Evolutionary conservation across 2,329 filamentous ascomycete genomes (phyloP).

Genomic region (Aspergillus neoniger): DNA sequence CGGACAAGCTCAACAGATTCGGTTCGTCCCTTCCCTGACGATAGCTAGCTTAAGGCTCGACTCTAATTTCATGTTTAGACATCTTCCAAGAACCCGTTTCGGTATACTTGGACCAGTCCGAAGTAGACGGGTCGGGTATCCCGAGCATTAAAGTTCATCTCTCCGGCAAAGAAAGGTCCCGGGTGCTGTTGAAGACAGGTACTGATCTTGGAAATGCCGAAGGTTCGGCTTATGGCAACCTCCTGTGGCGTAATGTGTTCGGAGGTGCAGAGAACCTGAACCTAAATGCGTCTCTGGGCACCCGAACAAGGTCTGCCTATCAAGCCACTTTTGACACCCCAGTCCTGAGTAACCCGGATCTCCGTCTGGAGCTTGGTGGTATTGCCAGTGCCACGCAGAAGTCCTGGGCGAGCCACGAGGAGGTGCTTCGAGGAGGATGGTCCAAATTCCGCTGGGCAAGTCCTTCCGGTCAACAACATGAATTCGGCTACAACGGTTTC

Average conservation of each 20-base stretch:
- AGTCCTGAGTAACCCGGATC: slow-evolving; percentile 78
- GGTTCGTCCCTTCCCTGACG: slow-evolving; percentile 56
- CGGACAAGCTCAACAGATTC: slow-evolving; percentile 75
- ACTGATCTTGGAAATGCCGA: slow-evolving; percentile 93
- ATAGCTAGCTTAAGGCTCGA: neutral
- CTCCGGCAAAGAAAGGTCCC: slow-evolving; percentile 74
- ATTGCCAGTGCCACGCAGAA: slow-evolving; percentile 84
- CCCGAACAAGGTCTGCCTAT: slow-evolving; percentile 87
- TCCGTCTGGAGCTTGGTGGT: slow-evolving; percentile 75
- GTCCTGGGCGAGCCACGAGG: slow-evolving; percentile 91
- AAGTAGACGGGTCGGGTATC: slow-evolving; percentile 61
- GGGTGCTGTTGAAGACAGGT: slow-evolving; percentile 86
- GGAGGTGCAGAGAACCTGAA: slow-evolving; percentile 90
- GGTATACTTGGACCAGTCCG: slow-evolving; percentile 78
- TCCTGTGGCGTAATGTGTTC: slow-evolving; percentile 87
- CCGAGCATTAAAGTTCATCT: slow-evolving; percentile 82
- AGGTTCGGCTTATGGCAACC: slow-evolving; percentile 87
- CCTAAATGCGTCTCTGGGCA: slow-evolving; percentile 83
- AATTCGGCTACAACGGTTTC: slow-evolving; percentile 74
- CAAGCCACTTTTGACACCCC: slow-evolving; percentile 83
- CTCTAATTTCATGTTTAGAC: slow-evolving; percentile 53
- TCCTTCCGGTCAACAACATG: slow-evolving; percentile 66
- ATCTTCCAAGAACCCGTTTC: slow-evolving; percentile 84
- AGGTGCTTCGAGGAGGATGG: slow-evolving; percentile 76
- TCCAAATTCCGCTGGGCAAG: slow-evolving; percentile 76